Percentiles rank a stretch among this genome's conserved stretches.
Conservation (phyloP, 2,329 filamentous ascomycete species). For the Talaromyces albobiverticillius region DNA sequence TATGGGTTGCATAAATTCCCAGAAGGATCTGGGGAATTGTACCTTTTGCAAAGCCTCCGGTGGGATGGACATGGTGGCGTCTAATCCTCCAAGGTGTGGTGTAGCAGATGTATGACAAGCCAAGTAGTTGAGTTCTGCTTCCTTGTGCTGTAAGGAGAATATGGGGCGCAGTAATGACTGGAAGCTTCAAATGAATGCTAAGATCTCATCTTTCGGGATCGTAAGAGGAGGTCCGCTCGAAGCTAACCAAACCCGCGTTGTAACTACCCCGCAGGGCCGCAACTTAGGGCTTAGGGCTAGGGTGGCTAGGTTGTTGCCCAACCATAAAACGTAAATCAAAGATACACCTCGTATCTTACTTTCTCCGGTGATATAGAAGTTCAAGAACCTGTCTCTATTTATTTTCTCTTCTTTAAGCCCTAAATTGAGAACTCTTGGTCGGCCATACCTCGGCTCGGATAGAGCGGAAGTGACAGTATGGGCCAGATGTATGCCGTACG, state of each 20-base stretch:
- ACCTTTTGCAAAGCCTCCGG: slow-evolving; percentile 95
- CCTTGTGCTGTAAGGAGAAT: too few relatives aligned
- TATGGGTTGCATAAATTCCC: neutral
- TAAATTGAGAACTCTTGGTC: neutral
- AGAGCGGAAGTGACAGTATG: slow-evolving; percentile 4
- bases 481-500: neutral
- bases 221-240: neutral
- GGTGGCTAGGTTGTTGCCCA: neutral
- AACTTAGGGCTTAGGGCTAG: slow-evolving; percentile 15
- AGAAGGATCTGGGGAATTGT: slow-evolving; percentile 5
- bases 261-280: slow-evolving; percentile 8
- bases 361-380: too few relatives aligned
- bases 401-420: too few relatives aligned
- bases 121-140: too few relatives aligned
- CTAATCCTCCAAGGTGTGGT: too few relatives aligned
- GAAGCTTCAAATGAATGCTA: too few relatives aligned
- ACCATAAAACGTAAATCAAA: neutral
- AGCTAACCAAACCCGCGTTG: neutral
- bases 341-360: neutral
- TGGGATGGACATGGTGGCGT: slow-evolving; percentile 75
- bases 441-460: neutral
- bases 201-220: too few relatives aligned
- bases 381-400: too few relatives aligned
- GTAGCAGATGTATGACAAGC: too few relatives aligned
- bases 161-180: too few relatives aligned